Conservation (phyloP, 176 grass and related monocot species). For the Phoenix roebelenii region DNA sequence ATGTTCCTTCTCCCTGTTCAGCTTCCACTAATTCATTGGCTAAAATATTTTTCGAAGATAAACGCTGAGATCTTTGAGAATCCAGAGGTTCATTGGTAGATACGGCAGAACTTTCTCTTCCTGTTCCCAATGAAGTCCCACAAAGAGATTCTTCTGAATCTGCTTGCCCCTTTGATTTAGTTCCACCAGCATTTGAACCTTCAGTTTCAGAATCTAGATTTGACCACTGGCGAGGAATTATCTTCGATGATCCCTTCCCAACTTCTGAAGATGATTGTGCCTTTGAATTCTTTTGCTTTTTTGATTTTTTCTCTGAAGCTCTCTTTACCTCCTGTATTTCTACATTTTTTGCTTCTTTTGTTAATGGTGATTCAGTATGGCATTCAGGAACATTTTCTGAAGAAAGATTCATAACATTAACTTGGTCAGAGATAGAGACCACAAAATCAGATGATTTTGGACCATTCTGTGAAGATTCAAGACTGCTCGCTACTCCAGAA, state of each 20-base stretch:
- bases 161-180: slow-evolving; percentile 37
- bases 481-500: slow-evolving; percentile 15
- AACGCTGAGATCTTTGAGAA: slow-evolving; percentile 19
- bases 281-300: slow-evolving; percentile 65
- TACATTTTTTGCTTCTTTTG: slow-evolving; percentile 31
- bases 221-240: slow-evolving; percentile 27
- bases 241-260: slow-evolving; percentile 45
- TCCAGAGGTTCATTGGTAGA: slow-evolving; percentile 4
- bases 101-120: slow-evolving; percentile 19
- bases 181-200: slow-evolving; percentile 33
- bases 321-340: slow-evolving; percentile 57
- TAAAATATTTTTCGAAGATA: slow-evolving; percentile 19
- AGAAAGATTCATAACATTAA: slow-evolving; percentile 36
- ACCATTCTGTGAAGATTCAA: slow-evolving; percentile 3
- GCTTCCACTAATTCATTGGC: slow-evolving; percentile 44
- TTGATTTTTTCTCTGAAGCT: slow-evolving; percentile 78
- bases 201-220: slow-evolving; percentile 37
- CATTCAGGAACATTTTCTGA: slow-evolving; percentile 15
- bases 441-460: slow-evolving; percentile 18
- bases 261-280: slow-evolving; percentile 38
- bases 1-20: slow-evolving; percentile 19
- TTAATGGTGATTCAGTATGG: slow-evolving; percentile 13
- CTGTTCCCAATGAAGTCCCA: slow-evolving; percentile 24
- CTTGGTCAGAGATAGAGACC: slow-evolving; percentile 24
- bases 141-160: slow-evolving; percentile 25